Conservation (phyloP, 805 yeast species). For the Saturnispora saitoi region DNA sequence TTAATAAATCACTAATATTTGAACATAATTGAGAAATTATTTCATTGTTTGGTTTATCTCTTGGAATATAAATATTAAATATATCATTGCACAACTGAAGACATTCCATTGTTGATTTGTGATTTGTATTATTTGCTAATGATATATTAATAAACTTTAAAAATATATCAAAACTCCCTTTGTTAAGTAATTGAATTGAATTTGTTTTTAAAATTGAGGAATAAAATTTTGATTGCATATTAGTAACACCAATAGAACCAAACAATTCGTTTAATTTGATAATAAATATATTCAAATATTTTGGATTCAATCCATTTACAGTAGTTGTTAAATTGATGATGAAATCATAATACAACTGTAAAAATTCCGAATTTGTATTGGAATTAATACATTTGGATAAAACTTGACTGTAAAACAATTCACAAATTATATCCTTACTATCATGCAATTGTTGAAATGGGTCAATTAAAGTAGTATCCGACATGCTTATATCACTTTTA, state of each 20-base stretch:
- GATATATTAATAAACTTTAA: conserved; percentile 17
- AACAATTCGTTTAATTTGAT: conserved; percentile 15
- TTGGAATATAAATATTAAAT: conserved; percentile 11
- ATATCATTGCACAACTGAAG: conserved; percentile 19
- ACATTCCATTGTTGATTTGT: conserved; percentile 27
- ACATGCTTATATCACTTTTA: conserved; percentile 35
- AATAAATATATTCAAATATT: conserved; percentile 16
- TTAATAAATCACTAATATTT: conserved; percentile 13
- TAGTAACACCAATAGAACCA: conserved; percentile 17
- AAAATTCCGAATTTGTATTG: conserved; percentile 4
- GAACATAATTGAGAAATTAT: conserved; percentile 3
- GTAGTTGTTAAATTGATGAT: conserved; percentile 21
- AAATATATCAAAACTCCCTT: conserved; percentile 17
- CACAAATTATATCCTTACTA: conserved; percentile 15
- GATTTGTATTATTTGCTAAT: conserved; percentile 19
- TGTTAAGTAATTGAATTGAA: conserved; percentile 26
- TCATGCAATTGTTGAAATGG: conserved; percentile 18
- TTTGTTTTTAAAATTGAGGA: conserved; percentile 27
- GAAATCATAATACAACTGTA: conserved; percentile 19
- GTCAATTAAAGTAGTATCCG: conserved; percentile 20
- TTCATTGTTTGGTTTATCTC: conserved; percentile 8
- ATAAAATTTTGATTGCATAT: conserved; percentile 31
- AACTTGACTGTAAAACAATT: conserved; percentile 14
- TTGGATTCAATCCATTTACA: conserved; percentile 20
- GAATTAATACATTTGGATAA: conserved; percentile 1